Evolutionary conservation across 192 early-diverging fungal genomes (phyloP), one percentile per base, ranked within the genome.

Genomic region (Gaertneriomyces sp.): DNA sequence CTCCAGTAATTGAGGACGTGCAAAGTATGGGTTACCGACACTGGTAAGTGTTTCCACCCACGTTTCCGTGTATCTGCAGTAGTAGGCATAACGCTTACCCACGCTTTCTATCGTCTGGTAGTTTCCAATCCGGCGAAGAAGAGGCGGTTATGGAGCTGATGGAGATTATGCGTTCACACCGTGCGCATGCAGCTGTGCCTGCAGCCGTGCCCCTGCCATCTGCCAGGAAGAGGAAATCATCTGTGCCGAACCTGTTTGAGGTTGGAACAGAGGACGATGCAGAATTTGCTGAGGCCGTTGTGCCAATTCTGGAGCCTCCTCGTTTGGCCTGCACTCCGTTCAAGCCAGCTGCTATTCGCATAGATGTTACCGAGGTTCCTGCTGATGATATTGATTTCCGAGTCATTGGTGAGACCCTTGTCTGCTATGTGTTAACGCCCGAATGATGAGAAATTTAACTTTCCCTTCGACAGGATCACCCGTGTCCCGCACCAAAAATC

Each of bases 121-220:
- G 17, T 49, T 49, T 49, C 47, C 16, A 12, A 0, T 16, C 41
- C 14, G 64, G 64, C 1, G 64, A 66, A 6, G 64, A 66, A 42
- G 64, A 40, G 20, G 64, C 64, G n/a, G 53, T 66, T 16, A 54
- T 54, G 12, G 64, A 66, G 16, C 45, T 66, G 42, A 66, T 66
- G 64, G 64, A 66, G 33, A 66, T 66, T 25, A 14, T 66, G 14
- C 53, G 64, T 50, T 39, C 10, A 20, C 62, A 45, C 16, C 46
- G 19, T 17, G 38, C 20, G 39, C 12, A 41, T 45, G 43, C 38
- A 40, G 5, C 58, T n/a, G n/a, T 43, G n/a, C 58, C 58, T 38
- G 41, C 43, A 38, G 33, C 14, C 17, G 55, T 5, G 5, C 2
- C 55, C 6, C 55, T 33, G 38, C 33, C 12, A 39, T 20, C 42